Evolutionary conservation across 2,329 filamentous ascomycete genomes (phyloP).

Genomic region (Incumbomyces lentus): DNA sequence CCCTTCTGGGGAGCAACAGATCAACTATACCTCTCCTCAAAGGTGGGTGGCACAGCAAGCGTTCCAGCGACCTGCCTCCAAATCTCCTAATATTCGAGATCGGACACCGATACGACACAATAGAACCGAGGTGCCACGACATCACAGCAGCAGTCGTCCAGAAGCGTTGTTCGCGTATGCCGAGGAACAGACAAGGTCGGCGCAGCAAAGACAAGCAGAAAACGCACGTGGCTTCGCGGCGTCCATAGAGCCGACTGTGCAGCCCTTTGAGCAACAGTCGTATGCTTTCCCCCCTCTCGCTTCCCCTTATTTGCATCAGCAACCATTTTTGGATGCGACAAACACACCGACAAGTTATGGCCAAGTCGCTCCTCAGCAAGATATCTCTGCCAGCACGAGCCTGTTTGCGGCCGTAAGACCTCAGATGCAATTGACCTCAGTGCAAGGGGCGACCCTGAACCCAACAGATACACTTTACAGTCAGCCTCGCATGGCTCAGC

Average conservation of each 20-base stretch:
- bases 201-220: neutral
- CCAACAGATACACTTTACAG: constrained; percentile 1
- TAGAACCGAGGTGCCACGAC: constrained; percentile 9
- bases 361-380: neutral
- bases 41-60: constrained; percentile 6
- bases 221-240: neutral
- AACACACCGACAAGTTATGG: neutral
- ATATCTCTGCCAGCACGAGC: neutral
- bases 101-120: constrained; percentile 20
- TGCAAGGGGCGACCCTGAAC: neutral
- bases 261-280: neutral
- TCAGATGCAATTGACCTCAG: neutral
- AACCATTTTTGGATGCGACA: constrained; percentile 1
- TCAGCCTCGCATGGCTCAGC: constrained; percentile 8
- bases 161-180: constrained; percentile 17
- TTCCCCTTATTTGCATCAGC: constrained; percentile 2
- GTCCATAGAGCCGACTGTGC: neutral
- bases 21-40: constrained; percentile 2
- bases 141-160: constrained; percentile 17
- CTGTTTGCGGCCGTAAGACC: neutral
- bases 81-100: constrained; percentile 10
- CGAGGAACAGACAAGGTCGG: constrained; percentile 10
- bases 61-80: constrained; percentile 1
- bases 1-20: neutral
- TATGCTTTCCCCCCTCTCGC: neutral